Percentiles rank a stretch among this genome's conserved stretches.
Evolutionary conservation across 345 rosid genomes (phyloP).

Genomic region (Ailanthus altissimus): DNA sequence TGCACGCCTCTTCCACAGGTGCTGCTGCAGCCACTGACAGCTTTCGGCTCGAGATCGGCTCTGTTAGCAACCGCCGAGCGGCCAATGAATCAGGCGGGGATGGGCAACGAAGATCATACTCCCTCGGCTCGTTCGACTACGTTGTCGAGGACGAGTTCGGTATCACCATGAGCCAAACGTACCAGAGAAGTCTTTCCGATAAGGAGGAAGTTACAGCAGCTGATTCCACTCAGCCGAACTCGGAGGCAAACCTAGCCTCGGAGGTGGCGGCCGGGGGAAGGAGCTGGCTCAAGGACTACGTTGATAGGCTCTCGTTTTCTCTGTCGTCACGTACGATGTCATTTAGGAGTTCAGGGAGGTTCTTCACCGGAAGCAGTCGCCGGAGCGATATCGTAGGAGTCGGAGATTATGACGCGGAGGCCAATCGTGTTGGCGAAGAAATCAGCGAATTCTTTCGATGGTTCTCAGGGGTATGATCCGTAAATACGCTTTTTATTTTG

Average conservation of each 20-base stretch:
- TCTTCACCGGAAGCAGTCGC: slow-evolving; percentile 80
- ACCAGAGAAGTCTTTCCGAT: slow-evolving; percentile 51
- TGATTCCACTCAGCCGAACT: slow-evolving; percentile 23
- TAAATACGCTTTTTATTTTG: not conserved
- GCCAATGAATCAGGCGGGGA: slow-evolving; percentile 27
- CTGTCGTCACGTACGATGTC: slow-evolving; percentile 72
- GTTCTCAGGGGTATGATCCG: slow-evolving; percentile 72
- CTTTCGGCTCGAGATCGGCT: slow-evolving; percentile 88
- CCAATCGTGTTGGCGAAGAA: slow-evolving; percentile 71
- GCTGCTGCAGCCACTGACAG: slow-evolving; percentile 40
- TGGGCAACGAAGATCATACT: slow-evolving; percentile 53
- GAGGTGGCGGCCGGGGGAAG: slow-evolving; percentile 59
- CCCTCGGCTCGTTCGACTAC: slow-evolving; percentile 85
- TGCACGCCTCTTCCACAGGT: slow-evolving; percentile 29
- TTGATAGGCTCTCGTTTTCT: slow-evolving; percentile 69
- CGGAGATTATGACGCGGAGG: slow-evolving; percentile 68
- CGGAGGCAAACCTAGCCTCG: slow-evolving; percentile 49
- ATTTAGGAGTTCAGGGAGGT: slow-evolving; percentile 75
- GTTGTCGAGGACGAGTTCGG: slow-evolving; percentile 73
- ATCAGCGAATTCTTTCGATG: slow-evolving; percentile 89
- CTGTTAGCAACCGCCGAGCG: slow-evolving; percentile 59
- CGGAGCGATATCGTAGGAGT: slow-evolving; percentile 48
- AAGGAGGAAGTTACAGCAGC: slow-evolving; percentile 44
- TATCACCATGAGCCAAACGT: slow-evolving; percentile 44
- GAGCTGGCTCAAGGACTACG: slow-evolving; percentile 83